Evolutionary conservation across 1,284 basidiomycete genomes (phyloP), one percentile per base, ranked within the genome.

Genomic region (Laetiporus sulphureus): DNA sequence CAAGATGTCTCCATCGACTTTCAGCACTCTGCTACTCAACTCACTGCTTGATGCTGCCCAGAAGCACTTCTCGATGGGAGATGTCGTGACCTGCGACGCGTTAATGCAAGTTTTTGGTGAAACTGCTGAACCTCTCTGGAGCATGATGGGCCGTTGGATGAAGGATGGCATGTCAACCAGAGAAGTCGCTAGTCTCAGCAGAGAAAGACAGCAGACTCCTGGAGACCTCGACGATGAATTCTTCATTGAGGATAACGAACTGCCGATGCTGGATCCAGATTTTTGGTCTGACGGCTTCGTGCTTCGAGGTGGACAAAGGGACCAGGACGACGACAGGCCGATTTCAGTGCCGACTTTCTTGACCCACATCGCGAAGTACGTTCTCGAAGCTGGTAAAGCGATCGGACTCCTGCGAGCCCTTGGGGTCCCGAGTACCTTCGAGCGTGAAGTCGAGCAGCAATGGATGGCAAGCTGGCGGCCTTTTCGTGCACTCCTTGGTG

Each of bases 251-350:
- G 77, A 71, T 54, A 88, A 72, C 56, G 79, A 72, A 47, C 68
- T 79, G 48, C 74, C 65, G n/a, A 60, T 77, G 47, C 61, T 79
- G 53, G 81, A 77, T 61, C 83, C 75, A 5, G 86, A 91, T 47
- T 91, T 91, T 55, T 92, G 90, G 89, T 67, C 73, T 27, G 77
- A 83, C 25, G 85, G 83, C 0, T 91, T 83, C 58, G 65, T 69
- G 2, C 59, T 87, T 39, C 64, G 77, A 21, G 69, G 69, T 20
- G 66, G 64, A 3, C 54, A 50, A 15, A 49, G 49, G 11, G 63
- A 61, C 45, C 49, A 62, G 20, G 53, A 51, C n/a, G 52, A 41
- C 19, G 45, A 46, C 18, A 56, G 57, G 36, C 60, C 59, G 30
- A 66, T 61, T 22, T 65, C 72, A 11, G 69, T 82, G 12, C 83